phyloP scores from a whole-genome alignment of 352 stramenopile genomes.

The Phytophthora litchii region DNA sequence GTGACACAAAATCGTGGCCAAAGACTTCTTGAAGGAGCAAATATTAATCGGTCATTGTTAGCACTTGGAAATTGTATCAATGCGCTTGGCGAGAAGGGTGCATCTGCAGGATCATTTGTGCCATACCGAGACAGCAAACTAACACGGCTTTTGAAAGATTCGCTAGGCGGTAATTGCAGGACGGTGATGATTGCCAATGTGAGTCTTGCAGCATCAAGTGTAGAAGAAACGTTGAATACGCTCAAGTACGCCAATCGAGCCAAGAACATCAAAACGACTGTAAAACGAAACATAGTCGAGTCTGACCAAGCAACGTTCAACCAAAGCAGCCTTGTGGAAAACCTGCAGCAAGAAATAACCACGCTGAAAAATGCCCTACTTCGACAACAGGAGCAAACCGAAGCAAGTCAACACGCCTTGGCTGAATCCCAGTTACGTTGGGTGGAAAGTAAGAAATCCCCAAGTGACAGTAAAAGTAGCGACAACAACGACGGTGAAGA shows the following conservation, averaged over 20 bases:
- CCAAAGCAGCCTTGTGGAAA: conserved; percentile 87
- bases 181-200: conserved; percentile 96
- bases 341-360: conserved; percentile 87
- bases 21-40: conserved; percentile 89
- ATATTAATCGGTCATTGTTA: conserved; percentile 93
- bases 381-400: conserved; percentile 33
- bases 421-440: conserved; percentile 13
- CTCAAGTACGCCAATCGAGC: conserved; percentile 93
- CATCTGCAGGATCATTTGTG: conserved; percentile 62
- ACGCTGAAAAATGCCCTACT: conserved; percentile 72
- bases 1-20: conserved; percentile 90
- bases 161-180: conserved; percentile 91
- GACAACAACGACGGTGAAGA: conserved; percentile 34
- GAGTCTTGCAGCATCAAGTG: conserved; percentile 71
- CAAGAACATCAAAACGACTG: conserved; percentile 94
- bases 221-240: conserved; percentile 94
- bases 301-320: conserved; percentile 86
- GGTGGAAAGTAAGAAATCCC: conserved; percentile 23
- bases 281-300: conserved; percentile 86
- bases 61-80: conserved; percentile 95
- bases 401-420: neutral
- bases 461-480: neutral
- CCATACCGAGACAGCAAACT: conserved; percentile 92
- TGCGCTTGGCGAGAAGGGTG: conserved; percentile 81
- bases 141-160: conserved; percentile 90